Base-by-base conservation (phyloP, 495 filamentous ascomycete genomes). In the Hypoxylon perforatum region DNA sequence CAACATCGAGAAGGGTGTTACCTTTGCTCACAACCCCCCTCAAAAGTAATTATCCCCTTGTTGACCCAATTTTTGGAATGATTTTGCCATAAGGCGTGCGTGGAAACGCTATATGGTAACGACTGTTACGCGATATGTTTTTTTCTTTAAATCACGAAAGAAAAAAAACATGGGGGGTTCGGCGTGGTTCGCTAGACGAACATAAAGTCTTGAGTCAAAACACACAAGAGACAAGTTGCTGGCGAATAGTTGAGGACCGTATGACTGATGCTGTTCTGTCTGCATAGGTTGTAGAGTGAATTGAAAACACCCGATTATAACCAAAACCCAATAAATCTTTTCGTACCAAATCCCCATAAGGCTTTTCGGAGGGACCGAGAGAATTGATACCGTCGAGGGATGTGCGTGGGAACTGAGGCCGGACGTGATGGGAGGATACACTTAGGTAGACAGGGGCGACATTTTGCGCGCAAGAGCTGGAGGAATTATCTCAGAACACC, bases 1-100 rank as follows among this genome's bases (percentile, higher is more conserved):
- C 82, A 99, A 97, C 80, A 97, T 99, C 73, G 79, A 86, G 70
- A 97, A 97, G 86, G 95, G 95, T 70, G 81, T 97, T 69, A 88
- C 90, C 71, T 99, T 98, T 75, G 87, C 77, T 75, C 86, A 93
- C 86, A 93, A 89, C 83, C 87, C 93, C 66, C 87, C 91, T 65
- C 83, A 87, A 86, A 81, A 81, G 74, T 80, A 78, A 78, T 75
- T 75, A 58, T 51, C 63, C 69, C 67, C 67, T 58, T 57, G 51
- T 68, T 68, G n/a, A n/a, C n/a, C n/a, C n/a, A n/a, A n/a, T 46
- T 38, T 41, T 50, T 45, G 44, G 56, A 64, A 67, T 69, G 65
- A 69, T 39, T 38, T 45, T 70, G 63, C 48, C 55, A 30, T 39
- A n/a, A 42, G 58, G 49, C 59, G 33, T 39, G n/a, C 35, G 48